Base-by-base conservation (phyloP, 805 yeast genomes). In the Huiozyma sinensis region DNA sequence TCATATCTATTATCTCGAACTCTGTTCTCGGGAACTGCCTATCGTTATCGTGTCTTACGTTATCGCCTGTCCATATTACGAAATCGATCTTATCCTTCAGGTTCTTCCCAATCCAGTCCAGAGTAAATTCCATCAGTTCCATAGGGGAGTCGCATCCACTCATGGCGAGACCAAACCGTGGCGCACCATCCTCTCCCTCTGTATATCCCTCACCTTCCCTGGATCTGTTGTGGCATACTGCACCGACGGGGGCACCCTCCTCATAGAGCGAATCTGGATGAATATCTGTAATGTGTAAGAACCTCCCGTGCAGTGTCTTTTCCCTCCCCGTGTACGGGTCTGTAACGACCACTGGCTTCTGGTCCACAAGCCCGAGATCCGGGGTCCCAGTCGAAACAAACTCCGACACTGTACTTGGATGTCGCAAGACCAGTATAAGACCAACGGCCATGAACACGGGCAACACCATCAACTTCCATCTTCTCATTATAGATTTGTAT, bases 31-130 rank as follows among this genome's bases (percentile, higher is more conserved):
- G 95, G 54, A 66, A 64, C 17, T 60, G 58, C 57, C 94, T 68
- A 63, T 85, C 95, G 54, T 81, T 83, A 60, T 85, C 95, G 60
- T 85, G 95, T 44, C 95, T 71, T 39, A 83, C 76, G 54, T 85
- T 86, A 63, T 86, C 95, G 31, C 95, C 95, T 0, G 95, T 85
- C 95, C 95, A 86, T 10, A 86, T 73, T 9, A 86, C 80, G 62
- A 86, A 86, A 60, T 86, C 95, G 40, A 86, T 79, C 50, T 85
- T 78, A 60, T 83, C 92, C 47, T 70, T 75, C 47, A 86, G 60
- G 47, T 84, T 78, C 9, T 69, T 67, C 17, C 69, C 61, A 2
- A 86, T 66, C 92, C 94, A 86, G 30, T 70, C 58, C 44, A 86
- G 63, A 0, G 94, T 84, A 12, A 69, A 69, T 7, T 77, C 67